Conservation (phyloP, 352 stramenopile species). For the Albugo laibachii region DNA sequence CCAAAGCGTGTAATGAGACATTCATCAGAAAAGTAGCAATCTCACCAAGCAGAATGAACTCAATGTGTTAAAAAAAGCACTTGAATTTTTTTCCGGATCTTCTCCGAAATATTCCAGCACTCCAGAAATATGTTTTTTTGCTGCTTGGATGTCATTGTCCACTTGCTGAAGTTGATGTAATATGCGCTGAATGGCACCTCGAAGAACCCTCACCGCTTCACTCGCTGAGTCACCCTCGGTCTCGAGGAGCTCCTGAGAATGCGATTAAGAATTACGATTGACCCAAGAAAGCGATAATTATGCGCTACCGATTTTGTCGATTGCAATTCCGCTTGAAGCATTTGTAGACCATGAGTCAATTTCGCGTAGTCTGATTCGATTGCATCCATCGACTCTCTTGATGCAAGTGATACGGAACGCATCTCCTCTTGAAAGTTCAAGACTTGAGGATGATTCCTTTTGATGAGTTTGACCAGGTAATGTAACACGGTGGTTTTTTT, state of each 20-base stretch:
- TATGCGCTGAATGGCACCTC: neutral
- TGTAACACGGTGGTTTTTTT: constrained; percentile 97
- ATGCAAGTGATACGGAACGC: constrained; percentile 52
- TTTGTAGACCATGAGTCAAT: constrained; percentile 24
- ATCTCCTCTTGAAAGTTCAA: constrained; percentile 87
- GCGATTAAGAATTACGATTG: neutral
- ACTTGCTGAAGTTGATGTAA: constrained; percentile 8
- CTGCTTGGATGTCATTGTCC: constrained; percentile 13
- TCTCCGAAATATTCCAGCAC: constrained; percentile 79
- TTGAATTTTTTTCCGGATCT: constrained; percentile 45
- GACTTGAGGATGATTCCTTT: constrained; percentile 85
- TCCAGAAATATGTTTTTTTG: constrained; percentile 34
- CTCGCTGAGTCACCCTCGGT: too few species aligned
- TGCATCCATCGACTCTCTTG: constrained; percentile 58
- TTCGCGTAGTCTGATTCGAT: constrained; percentile 44
- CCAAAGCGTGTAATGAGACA: neutral
- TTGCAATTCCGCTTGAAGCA: constrained; percentile 23
- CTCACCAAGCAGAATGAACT: constrained; percentile 49
- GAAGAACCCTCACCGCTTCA: too few species aligned
- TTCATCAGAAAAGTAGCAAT: neutral
- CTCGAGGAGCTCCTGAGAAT: neutral
- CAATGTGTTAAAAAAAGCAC: constrained; percentile 66
- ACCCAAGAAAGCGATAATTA: neutral
- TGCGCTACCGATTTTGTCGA: constrained; percentile 21
- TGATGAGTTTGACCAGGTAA: constrained; percentile 92